Evolutionary conservation across 2,329 filamentous ascomycete species (phyloP).

Genomic region (Pseudogymnoascus sp.): DNA sequence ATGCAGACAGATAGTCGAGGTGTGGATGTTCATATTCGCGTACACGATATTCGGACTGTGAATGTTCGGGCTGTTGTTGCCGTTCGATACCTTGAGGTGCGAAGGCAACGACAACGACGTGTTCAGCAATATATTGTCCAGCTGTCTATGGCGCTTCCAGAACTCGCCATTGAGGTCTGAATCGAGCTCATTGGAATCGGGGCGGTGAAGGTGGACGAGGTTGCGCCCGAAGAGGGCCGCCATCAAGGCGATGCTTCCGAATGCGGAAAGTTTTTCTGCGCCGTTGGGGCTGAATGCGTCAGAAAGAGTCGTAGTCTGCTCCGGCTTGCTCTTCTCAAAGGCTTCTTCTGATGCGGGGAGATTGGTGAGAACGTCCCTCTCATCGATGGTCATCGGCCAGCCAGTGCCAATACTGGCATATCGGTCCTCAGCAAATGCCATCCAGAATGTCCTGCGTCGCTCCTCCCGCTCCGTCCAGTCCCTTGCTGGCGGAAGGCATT

Average conservation of each 20-base stretch:
- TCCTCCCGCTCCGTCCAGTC: slow-evolving; percentile 96
- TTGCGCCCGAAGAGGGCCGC: slow-evolving; percentile 89
- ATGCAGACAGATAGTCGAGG: slow-evolving; percentile 93
- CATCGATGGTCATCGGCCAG: slow-evolving; percentile 92
- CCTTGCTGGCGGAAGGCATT: slow-evolving; percentile 74
- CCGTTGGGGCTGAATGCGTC: slow-evolving; percentile 65
- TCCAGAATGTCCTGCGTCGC: slow-evolving; percentile 86
- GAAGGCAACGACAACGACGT: slow-evolving; percentile 76
- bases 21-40: slow-evolving; percentile 94
- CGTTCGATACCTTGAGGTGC: slow-evolving; percentile 72
- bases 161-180: slow-evolving; percentile 87
- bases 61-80: slow-evolving; percentile 30
- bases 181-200: slow-evolving; percentile 71
- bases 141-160: slow-evolving; percentile 83
- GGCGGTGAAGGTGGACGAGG: slow-evolving; percentile 81
- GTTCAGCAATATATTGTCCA: slow-evolving; percentile 87
- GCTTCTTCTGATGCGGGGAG: slow-evolving; percentile 78
- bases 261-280: slow-evolving; percentile 65
- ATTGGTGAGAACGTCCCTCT: slow-evolving; percentile 81
- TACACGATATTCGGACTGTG: slow-evolving; percentile 80
- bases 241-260: slow-evolving; percentile 74
- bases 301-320: slow-evolving; percentile 60
- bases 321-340: slow-evolving; percentile 70
- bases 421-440: slow-evolving; percentile 81
- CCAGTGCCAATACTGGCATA: slow-evolving; percentile 95